Conservation (phyloP, 495 filamentous ascomycete species). For the Penicillium ucsense region DNA sequence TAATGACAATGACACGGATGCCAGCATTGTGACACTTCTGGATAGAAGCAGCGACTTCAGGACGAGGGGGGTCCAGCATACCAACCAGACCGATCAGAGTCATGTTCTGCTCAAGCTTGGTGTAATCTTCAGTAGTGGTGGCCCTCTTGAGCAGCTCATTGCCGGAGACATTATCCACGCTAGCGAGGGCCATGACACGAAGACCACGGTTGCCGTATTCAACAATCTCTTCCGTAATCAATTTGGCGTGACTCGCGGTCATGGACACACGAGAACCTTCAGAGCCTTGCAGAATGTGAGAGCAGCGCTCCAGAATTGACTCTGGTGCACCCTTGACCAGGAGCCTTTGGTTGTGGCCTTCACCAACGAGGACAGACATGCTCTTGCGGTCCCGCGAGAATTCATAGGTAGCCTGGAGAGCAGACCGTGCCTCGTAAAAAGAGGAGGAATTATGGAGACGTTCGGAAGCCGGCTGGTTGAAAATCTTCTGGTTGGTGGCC, state of each 20-base stretch:
- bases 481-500: conserved; percentile 44
- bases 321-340: conserved; percentile 97
- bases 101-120: conserved; percentile 81
- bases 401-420: conserved; percentile 80
- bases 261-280: conserved; percentile 67
- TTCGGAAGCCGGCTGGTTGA: conserved; percentile 39
- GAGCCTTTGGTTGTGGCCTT: conserved; percentile 59
- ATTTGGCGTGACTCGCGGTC: conserved; percentile 49
- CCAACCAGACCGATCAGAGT: conserved; percentile 88
- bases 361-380: conserved; percentile 89
- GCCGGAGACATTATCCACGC: conserved; percentile 57
- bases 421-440: conserved; percentile 69
- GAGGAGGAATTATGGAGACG: conserved; percentile 70
- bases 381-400: conserved; percentile 98
- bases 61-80: conserved; percentile 95
- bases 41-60: conserved; percentile 84
- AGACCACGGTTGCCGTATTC: conserved; percentile 89
- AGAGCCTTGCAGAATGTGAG: conserved; percentile 61
- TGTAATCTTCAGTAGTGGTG: conserved; percentile 74
- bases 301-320: conserved; percentile 84
- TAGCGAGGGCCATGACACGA: conserved; percentile 89
- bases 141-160: conserved; percentile 64
- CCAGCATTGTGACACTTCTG: conserved; percentile 83
- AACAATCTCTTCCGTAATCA: conserved; percentile 68
- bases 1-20: conserved; percentile 96